Percentiles rank a stretch among this genome's conserved stretches.
Evolutionary conservation across 352 stramenopile genomes (phyloP).

Genomic region (Pythium catenulatum): DNA sequence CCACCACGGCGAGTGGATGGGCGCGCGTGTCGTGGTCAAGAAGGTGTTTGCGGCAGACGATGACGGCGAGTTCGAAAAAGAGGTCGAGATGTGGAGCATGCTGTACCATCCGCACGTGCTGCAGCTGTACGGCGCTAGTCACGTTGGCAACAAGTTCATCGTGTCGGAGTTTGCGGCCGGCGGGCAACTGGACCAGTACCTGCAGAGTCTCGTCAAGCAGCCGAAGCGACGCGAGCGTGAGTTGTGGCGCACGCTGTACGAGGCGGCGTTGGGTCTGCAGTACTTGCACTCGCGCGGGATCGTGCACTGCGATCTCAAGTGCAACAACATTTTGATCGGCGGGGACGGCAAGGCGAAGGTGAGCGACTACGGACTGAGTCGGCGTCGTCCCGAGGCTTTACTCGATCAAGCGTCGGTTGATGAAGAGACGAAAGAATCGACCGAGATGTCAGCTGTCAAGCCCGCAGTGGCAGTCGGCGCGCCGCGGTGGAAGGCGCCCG

Average conservation of each 20-base stretch:
- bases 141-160: conserved; percentile 62
- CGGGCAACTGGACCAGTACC: conserved; percentile 68
- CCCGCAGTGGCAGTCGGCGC: not conserved
- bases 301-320: conserved; percentile 50
- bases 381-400: too few relatives aligned
- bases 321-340: conserved; percentile 50
- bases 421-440: too few relatives aligned
- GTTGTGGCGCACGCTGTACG: conserved; percentile 59
- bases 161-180: conserved; percentile 67
- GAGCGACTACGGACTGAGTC: conserved; percentile 33
- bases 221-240: conserved; percentile 25
- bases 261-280: conserved; percentile 71
- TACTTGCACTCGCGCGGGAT: conserved; percentile 82
- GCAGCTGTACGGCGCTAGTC: conserved; percentile 62
- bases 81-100: conserved; percentile 61
- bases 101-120: conserved; percentile 65
- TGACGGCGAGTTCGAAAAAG: conserved; percentile 60
- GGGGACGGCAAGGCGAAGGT: conserved; percentile 35
- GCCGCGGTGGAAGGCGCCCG: conserved; percentile 44
- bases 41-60: too few relatives aligned
- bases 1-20: conserved; percentile 59
- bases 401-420: too few relatives aligned
- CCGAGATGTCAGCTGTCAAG: too few relatives aligned
- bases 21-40: conserved; percentile 64
- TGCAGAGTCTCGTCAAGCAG: conserved; percentile 10